A percentile compares a stretch with the other conserved stretches of the same genome.
Evolutionary conservation across 345 rosid species (phyloP).

Genomic region (Populus euphratica): DNA sequence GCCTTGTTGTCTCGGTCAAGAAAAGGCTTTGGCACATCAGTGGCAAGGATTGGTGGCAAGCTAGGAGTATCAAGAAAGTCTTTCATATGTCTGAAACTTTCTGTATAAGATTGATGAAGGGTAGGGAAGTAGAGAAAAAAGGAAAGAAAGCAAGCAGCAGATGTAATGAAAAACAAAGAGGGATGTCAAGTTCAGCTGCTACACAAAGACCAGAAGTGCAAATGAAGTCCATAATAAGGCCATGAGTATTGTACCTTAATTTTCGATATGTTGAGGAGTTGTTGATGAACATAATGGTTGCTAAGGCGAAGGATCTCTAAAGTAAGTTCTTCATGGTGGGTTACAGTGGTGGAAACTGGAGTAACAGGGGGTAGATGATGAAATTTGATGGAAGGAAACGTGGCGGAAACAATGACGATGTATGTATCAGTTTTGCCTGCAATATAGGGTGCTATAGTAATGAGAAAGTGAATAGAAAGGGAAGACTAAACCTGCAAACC

Average conservation of each 20-base stretch:
- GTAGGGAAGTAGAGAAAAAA: conserved; percentile 3
- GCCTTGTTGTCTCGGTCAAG: conserved; percentile 16
- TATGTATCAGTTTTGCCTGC: conserved; percentile 35
- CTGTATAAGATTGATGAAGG: neutral
- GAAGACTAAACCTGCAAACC: neutral
- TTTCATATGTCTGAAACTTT: conserved; percentile 16
- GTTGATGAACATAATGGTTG: conserved; percentile 17
- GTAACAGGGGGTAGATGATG: conserved; percentile 17
- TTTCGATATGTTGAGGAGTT: conserved; percentile 7
- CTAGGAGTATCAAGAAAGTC: conserved; percentile 22
- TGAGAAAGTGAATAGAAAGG: conserved; percentile 17
- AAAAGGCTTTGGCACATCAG: conserved; percentile 12
- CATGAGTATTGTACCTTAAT: neutral
- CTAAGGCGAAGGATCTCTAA: conserved; percentile 7
- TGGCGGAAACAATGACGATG: conserved; percentile 3
- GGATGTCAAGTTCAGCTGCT: conserved; percentile 14
- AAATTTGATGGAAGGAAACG: conserved; percentile 14
- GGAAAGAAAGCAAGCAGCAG: conserved; percentile 8
- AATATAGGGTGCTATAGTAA: conserved; percentile 35
- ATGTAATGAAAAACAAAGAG: conserved; percentile 14
- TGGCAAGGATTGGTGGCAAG: conserved; percentile 12
- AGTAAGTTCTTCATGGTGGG: neutral
- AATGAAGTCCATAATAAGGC: conserved; percentile 25
- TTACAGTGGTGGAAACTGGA: neutral
- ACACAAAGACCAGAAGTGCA: conserved; percentile 13